Conservation (phyloP, 2,329 filamentous ascomycete genomes). For the Corynespora cassiicola region DNA sequence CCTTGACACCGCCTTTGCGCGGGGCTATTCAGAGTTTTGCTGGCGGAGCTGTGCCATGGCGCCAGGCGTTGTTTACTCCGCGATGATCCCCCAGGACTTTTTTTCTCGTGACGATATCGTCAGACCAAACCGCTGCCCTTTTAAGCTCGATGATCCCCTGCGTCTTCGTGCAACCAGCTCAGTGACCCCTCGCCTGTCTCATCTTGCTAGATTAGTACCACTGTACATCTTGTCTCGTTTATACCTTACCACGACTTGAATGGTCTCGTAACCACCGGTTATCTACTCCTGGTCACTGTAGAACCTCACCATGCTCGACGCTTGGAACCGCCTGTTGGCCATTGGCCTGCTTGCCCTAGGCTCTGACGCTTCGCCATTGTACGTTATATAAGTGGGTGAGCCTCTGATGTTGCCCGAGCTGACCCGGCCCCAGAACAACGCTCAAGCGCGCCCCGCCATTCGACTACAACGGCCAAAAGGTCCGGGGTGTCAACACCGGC, state of each 20-base stretch:
- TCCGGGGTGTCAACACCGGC: constrained; percentile 70
- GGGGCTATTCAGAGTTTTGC: constrained; percentile 2
- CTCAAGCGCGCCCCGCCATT: constrained; percentile 51
- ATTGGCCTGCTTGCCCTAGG: constrained; percentile 38
- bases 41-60: constrained; percentile 2
- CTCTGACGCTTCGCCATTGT: constrained; percentile 40
- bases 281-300: constrained; percentile 13
- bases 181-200: constrained; percentile 7
- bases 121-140: constrained; percentile 9
- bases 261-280: constrained; percentile 13
- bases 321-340: constrained; percentile 28
- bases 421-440: constrained; percentile 21
- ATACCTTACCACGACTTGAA: constrained; percentile 8
- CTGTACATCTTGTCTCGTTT: constrained; percentile 6
- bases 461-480: constrained; percentile 60
- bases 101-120: constrained; percentile 17
- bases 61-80: constrained; percentile 19
- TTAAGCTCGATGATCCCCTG: constrained; percentile 20
- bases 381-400: constrained; percentile 9
- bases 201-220: constrained; percentile 12
- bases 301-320: constrained; percentile 32
- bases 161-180: constrained; percentile 5
- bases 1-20: constrained; percentile 23
- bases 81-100: constrained; percentile 21
- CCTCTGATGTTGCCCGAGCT: too few relatives aligned